Evolutionary conservation across 2,329 filamentous ascomycete species (phyloP).

Genomic region (Phialophora macrospora): DNA sequence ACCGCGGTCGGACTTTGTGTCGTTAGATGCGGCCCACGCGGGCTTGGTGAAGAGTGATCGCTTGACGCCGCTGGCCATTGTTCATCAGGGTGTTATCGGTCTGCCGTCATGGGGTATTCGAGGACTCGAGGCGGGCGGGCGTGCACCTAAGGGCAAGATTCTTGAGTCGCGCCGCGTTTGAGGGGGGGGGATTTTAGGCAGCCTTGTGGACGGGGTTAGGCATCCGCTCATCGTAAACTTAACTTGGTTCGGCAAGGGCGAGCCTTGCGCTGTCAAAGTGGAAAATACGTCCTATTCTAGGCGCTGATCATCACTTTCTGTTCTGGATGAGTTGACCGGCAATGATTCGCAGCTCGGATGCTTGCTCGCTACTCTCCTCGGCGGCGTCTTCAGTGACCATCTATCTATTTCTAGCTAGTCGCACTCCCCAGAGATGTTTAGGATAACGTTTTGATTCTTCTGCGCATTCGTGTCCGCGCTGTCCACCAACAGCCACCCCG

Average conservation of each 20-base stretch:
- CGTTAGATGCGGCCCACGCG: slow-evolving; percentile 48
- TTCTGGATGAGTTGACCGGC: neutral
- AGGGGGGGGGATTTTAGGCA: neutral
- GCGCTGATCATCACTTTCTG: neutral
- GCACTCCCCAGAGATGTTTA: slow-evolving; percentile 31
- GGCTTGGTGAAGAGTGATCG: slow-evolving; percentile 62
- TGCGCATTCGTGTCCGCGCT: slow-evolving; percentile 8
- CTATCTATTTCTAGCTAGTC: slow-evolving; percentile 31
- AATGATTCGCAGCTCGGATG: neutral
- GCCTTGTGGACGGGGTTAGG: slow-evolving; percentile 9
- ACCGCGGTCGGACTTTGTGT: slow-evolving; percentile 8
- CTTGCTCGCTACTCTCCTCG: neutral
- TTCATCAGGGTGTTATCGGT: neutral
- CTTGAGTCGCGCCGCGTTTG: neutral
- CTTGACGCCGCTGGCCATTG: slow-evolving; percentile 41
- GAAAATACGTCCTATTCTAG: no score
- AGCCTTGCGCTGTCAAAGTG: neutral
- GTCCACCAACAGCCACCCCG: no score
- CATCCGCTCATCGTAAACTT: neutral
- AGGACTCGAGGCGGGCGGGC: neutral
- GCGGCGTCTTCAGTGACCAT: slow-evolving; percentile 30
- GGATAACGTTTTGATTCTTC: no score
- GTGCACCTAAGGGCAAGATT: neutral
- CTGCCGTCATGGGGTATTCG: neutral
- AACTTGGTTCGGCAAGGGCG: neutral